Evolutionary conservation across 1,139 yeast species (phyloP).

Genomic region (Blastobotrys niveus): DNA sequence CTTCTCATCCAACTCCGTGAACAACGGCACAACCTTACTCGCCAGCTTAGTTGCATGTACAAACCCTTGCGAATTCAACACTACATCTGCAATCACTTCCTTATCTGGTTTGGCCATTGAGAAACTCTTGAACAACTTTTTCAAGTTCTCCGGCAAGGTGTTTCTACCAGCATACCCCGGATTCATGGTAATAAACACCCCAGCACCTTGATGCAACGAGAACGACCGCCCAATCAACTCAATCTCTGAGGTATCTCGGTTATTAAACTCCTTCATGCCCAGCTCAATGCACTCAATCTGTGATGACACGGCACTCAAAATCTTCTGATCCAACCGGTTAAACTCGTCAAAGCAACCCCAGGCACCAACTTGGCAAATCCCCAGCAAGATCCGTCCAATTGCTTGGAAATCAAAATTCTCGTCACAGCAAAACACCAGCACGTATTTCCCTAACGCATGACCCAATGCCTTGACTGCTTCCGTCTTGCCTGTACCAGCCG

Average conservation of each 20-base stretch:
- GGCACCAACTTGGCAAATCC: slow-evolving; percentile 81
- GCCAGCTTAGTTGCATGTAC: slow-evolving; percentile 46
- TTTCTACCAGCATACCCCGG: slow-evolving; percentile 86
- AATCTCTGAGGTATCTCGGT: slow-evolving; percentile 28
- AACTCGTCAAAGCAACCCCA: slow-evolving; percentile 99
- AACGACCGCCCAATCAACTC: slow-evolving; percentile 47
- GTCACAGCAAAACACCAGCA: slow-evolving; percentile 85
- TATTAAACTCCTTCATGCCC: slow-evolving; percentile 19
- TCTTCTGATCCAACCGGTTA: slow-evolving; percentile 66
- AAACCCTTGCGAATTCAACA: slow-evolving; percentile 72
- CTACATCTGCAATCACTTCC: slow-evolving; percentile 61
- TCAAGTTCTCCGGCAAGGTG: slow-evolving; percentile 78
- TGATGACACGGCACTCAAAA: slow-evolving; percentile 80
- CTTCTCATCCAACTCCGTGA: slow-evolving; percentile 38
- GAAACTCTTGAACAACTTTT: slow-evolving; percentile 68
- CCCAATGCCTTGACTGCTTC: slow-evolving; percentile 87
- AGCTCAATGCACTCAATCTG: slow-evolving; percentile 69
- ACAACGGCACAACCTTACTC: slow-evolving; percentile 49
- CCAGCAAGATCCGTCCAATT: slow-evolving; percentile 70
- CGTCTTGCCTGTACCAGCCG: slow-evolving; percentile 90
- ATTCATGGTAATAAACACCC: slow-evolving; percentile 85
- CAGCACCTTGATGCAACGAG: slow-evolving; percentile 44
- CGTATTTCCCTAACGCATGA: slow-evolving; percentile 71
- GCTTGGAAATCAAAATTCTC: slow-evolving; percentile 80
- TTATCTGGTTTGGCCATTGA: slow-evolving; percentile 73